Percentiles rank a stretch among this genome's conserved stretches.
phyloP scores from a whole-genome alignment of 164 flowering plant genomes.

The Litsea cubeba region DNA sequence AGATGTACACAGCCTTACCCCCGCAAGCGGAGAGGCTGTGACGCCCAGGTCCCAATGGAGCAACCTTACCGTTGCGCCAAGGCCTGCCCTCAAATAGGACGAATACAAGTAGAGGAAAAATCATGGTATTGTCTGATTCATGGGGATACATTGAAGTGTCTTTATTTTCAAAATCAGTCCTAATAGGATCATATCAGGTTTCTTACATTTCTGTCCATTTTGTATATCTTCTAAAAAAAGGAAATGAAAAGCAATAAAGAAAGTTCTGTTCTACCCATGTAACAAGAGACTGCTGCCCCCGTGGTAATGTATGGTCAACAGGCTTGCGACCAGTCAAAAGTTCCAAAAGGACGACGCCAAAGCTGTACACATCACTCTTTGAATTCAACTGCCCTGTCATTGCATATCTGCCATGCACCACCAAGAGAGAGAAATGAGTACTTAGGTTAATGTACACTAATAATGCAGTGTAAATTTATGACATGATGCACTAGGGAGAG shows the following conservation, averaged over 20 bases:
- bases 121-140: too few relatives aligned
- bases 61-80: too few relatives aligned
- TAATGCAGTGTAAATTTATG: not conserved
- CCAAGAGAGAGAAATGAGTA: not conserved
- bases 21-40: too few relatives aligned
- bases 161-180: too few relatives aligned
- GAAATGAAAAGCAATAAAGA: not conserved
- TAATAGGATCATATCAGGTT: too few relatives aligned
- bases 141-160: too few relatives aligned
- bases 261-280: conserved; percentile 56
- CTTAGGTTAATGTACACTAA: not conserved
- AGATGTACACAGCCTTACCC: too few relatives aligned
- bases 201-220: too few relatives aligned
- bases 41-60: too few relatives aligned
- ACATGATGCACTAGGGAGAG: not conserved
- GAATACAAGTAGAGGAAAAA: too few relatives aligned
- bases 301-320: conserved; percentile 77
- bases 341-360: conserved; percentile 80
- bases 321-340: conserved; percentile 89
- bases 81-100: too few relatives aligned
- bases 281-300: conserved; percentile 90
- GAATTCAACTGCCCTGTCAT: conserved; percentile 82
- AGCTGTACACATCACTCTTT: conserved; percentile 92
- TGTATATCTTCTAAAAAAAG: too few relatives aligned
- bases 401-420: conserved; percentile 53